A percentile compares a stretch with the other conserved stretches of the same genome.
phyloP scores from a whole-genome alignment of 371 early-diverging fungal genomes.

The Batrachochytrium dendrobatidis region DNA sequence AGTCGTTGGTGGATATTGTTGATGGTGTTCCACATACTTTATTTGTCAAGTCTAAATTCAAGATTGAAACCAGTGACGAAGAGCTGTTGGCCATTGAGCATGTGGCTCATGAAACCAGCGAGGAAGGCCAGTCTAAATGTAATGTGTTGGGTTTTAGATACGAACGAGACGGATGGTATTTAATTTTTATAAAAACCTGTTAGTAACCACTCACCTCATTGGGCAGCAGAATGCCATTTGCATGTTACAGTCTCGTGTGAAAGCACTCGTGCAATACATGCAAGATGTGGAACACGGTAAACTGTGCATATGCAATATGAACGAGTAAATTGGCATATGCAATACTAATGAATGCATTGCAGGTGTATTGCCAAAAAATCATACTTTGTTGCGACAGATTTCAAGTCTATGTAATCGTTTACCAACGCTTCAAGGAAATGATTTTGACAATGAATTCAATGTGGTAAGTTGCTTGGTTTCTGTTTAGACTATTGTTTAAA shows the following conservation, averaged over 20 bases:
- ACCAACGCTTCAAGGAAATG: conserved; percentile 58
- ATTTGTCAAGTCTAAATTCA: conserved; percentile 62
- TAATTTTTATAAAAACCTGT: neutral
- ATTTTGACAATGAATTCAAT: conserved; percentile 64
- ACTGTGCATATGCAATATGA: neutral
- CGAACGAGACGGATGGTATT: neutral
- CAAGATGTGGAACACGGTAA: conserved; percentile 57
- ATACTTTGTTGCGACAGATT: conserved; percentile 70
- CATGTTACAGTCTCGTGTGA: conserved; percentile 69
- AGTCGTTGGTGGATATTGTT: conserved; percentile 66
- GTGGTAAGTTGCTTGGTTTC: conserved; percentile 37
- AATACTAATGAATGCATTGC: neutral
- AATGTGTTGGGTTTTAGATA: conserved; percentile 22
- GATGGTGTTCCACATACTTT: conserved; percentile 49
- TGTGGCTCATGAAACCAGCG: conserved; percentile 61
- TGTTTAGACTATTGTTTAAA: neutral
- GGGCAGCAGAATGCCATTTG: conserved; percentile 74
- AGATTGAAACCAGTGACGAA: conserved; percentile 75
- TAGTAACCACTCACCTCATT: conserved; percentile 63
- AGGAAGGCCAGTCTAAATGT: conserved; percentile 53
- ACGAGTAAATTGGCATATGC: neutral
- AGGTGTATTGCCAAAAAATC: conserved; percentile 58
- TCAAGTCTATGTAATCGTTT: conserved; percentile 63
- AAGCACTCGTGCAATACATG: conserved; percentile 62
- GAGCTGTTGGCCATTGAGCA: conserved; percentile 84